Evolutionary conservation across 2,329 filamentous ascomycete species (phyloP).

Genomic region (Fusarium secorum): DNA sequence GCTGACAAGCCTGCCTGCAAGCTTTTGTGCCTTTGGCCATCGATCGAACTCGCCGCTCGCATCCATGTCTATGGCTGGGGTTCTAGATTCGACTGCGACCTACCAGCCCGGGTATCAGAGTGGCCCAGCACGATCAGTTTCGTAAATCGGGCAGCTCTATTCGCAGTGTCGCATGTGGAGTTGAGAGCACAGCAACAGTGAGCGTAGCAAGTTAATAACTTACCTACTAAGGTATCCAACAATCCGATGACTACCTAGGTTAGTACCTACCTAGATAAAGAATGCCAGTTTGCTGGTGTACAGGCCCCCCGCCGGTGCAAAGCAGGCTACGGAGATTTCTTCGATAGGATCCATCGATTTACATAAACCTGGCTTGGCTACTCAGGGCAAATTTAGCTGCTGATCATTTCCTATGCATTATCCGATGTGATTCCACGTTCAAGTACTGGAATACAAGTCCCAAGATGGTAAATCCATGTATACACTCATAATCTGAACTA

Average conservation of each 20-base stretch:
- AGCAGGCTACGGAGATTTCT: constrained; percentile 33
- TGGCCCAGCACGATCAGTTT: not conserved
- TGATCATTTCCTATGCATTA: constrained; percentile 4
- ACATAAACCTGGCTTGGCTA: constrained; percentile 2
- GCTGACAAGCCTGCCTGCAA: not conserved
- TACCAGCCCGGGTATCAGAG: not conserved
- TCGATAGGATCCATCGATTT: constrained; percentile 12
- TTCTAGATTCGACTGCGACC: constrained; percentile 6
- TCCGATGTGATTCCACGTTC: not conserved
- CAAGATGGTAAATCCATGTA: not conserved
- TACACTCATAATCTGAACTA: not conserved
- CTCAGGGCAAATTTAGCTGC: constrained; percentile 9
- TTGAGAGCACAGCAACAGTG: not conserved
- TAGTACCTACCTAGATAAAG: not conserved
- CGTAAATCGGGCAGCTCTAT: not conserved
- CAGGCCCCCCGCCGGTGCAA: not conserved
- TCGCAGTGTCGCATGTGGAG: not conserved
- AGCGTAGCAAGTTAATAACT: not conserved
- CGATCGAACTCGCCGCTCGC: not conserved
- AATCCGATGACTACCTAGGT: not conserved
- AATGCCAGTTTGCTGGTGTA: not conserved
- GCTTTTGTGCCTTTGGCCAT: not conserved
- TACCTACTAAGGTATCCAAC: not conserved
- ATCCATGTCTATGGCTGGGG: constrained; percentile 11
- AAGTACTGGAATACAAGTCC: not conserved